Evolutionary conservation across 2,329 filamentous ascomycete species (phyloP).

Genomic region (Colletotrichum aenigma): DNA sequence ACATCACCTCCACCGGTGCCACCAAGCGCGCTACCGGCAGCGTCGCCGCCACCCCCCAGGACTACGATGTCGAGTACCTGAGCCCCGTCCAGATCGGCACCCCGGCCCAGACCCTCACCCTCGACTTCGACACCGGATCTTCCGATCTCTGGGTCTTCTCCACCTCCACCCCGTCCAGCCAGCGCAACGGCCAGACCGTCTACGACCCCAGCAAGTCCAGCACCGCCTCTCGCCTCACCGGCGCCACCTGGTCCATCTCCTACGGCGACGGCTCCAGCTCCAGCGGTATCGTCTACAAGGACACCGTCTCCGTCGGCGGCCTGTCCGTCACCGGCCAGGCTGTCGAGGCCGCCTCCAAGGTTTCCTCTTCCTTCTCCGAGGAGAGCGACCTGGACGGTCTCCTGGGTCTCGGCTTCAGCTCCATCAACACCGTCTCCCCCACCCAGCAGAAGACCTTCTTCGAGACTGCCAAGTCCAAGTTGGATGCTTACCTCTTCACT

Average conservation of each 20-base stretch:
- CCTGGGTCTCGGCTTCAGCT: constrained; percentile 69
- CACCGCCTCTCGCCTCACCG: constrained; percentile 28
- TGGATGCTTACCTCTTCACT: constrained; percentile 17
- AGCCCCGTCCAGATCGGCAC: constrained; percentile 46
- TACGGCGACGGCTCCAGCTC: constrained; percentile 36
- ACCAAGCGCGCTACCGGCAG: constrained; percentile 33
- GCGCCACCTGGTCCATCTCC: constrained; percentile 32
- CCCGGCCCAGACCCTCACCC: constrained; percentile 44
- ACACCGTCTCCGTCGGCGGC: constrained; percentile 33
- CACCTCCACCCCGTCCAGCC: constrained; percentile 26
- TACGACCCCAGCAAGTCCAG: constrained; percentile 33
- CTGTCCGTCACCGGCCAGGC: constrained; percentile 30
- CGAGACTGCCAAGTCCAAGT: constrained; percentile 19
- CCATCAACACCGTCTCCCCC: constrained; percentile 32
- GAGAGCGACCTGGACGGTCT: constrained; percentile 57
- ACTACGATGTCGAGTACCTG: constrained; percentile 41
- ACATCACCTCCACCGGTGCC: constrained; percentile 17
- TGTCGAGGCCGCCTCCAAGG: constrained; percentile 31
- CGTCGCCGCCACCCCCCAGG: constrained; percentile 27
- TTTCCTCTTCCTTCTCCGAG: constrained; percentile 28
- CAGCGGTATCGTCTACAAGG: constrained; percentile 33
- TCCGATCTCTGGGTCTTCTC: constrained; percentile 44
- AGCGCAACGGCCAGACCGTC: constrained; percentile 28
- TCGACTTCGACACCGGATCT: constrained; percentile 52
- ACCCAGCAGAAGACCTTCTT: constrained; percentile 35